These are phyloP conservation scores for Talaromyces ruber DNA, from an alignment of 495 filamentous ascomycete genomes.

Conservation along the genomic window DNA sequence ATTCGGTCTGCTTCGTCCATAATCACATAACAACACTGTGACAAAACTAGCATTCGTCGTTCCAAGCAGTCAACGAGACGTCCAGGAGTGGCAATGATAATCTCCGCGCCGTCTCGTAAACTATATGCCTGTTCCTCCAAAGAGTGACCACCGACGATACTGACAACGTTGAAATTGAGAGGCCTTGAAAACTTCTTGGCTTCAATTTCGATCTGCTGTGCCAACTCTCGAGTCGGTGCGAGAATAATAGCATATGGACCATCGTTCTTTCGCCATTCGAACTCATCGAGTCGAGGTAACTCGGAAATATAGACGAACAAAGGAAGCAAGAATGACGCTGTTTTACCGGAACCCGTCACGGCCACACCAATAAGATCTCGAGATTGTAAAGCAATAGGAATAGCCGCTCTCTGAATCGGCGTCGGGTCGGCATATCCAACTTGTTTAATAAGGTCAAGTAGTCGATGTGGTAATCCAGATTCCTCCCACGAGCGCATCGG, in stretches of 20 bases:
- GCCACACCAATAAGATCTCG: slow-evolving; percentile 96
- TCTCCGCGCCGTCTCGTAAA: slow-evolving; percentile 91
- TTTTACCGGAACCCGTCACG: slow-evolving; percentile 98
- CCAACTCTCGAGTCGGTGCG: slow-evolving; percentile 95
- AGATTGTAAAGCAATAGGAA: slow-evolving; percentile 88
- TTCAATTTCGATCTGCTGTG: slow-evolving; percentile 94
- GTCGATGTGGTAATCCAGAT: slow-evolving; percentile 65
- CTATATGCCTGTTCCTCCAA: slow-evolving; percentile 92
- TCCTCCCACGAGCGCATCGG: slow-evolving; percentile 96
- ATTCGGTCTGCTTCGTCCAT: slow-evolving; percentile 99
- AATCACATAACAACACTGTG: slow-evolving; percentile 96
- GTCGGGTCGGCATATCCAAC: slow-evolving; percentile 94
- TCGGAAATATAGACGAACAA: slow-evolving; percentile 95
- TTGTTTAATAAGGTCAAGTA: slow-evolving; percentile 74
- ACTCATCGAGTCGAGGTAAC: slow-evolving; percentile 73
- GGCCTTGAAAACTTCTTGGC: slow-evolving; percentile 89
- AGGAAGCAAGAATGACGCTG: slow-evolving; percentile 88
- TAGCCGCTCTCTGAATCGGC: slow-evolving; percentile 86
- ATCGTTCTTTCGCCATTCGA: slow-evolving; percentile 76
- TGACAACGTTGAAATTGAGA: slow-evolving; percentile 90
- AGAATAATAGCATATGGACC: slow-evolving; percentile 95
- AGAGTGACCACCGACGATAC: slow-evolving; percentile 93
- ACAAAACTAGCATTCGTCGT: slow-evolving; percentile 80
- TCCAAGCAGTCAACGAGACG: slow-evolving; percentile 97
- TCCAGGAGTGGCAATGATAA: slow-evolving; percentile 96